These are phyloP conservation scores for barley (Hordeum vulgare) DNA, from an alignment of 176 grass and related monocot species.

Conservation along the genomic window DNA sequence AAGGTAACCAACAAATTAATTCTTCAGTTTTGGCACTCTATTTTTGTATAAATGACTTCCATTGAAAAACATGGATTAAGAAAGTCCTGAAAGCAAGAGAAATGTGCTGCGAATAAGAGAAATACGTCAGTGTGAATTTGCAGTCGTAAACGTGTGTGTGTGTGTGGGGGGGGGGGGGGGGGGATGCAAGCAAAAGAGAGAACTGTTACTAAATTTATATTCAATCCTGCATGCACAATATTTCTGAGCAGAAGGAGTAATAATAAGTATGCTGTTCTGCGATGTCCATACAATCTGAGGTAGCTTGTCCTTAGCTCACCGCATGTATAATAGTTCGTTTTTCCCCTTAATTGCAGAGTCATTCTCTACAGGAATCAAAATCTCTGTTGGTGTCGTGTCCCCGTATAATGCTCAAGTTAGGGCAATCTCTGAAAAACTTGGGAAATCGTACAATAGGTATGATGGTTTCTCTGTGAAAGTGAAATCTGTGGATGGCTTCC, in stretches of 20 bases:
- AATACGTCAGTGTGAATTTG: too few relatives aligned
- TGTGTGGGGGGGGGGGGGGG: too few relatives aligned
- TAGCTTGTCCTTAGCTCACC: background rate
- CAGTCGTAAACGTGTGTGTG: too few relatives aligned
- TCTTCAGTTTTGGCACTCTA: background rate
- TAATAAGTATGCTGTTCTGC: background rate
- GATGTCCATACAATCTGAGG: background rate
- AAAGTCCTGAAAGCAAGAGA: background rate
- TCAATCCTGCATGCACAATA: background rate
- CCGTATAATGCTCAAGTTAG: conserved; percentile 38
- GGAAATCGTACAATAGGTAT: conserved; percentile 12
- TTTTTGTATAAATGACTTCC: background rate
- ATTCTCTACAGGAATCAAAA: conserved; percentile 12
- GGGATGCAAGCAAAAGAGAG: too few relatives aligned
- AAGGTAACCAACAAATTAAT: background rate
- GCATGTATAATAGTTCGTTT: background rate
- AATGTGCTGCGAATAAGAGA: too few relatives aligned
- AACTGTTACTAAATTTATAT: background rate
- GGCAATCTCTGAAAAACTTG: conserved; percentile 30
- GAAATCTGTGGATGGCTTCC: conserved; percentile 48
- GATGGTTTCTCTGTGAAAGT: conserved; percentile 26
- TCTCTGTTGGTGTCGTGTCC: conserved; percentile 49
- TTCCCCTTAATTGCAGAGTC: conserved; percentile 2
- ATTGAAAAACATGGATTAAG: background rate
- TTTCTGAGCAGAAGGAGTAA: too few relatives aligned